Conservation (phyloP, 2,329 filamentous ascomycete genomes). For the Fusarium sp. region DNA sequence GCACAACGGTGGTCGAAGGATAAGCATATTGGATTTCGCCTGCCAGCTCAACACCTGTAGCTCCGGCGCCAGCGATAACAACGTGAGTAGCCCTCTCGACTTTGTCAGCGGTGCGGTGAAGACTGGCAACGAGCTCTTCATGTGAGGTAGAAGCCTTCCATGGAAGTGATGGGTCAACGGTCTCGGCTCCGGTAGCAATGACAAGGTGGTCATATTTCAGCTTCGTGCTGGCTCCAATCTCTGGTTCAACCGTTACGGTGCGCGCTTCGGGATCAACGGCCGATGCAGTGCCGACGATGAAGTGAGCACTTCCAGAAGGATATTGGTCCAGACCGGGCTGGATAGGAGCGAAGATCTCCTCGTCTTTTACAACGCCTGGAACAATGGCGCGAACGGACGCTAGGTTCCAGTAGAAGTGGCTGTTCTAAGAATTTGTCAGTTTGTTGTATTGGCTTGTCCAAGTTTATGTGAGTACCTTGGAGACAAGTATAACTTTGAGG, state of each 20-base stretch:
- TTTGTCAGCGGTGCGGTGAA: constrained; percentile 56
- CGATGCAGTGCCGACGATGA: constrained; percentile 63
- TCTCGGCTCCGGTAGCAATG: constrained; percentile 66
- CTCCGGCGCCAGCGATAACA: constrained; percentile 67
- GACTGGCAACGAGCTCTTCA: constrained; percentile 56
- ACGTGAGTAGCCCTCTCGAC: constrained; percentile 63
- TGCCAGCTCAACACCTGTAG: constrained; percentile 67
- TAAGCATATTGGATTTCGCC: constrained; percentile 67
- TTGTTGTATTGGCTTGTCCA: background rate
- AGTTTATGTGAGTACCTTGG: constrained; percentile 57
- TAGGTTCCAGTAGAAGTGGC: constrained; percentile 70
- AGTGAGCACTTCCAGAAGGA: constrained; percentile 61
- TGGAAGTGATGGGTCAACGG: constrained; percentile 55
- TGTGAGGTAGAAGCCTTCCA: constrained; percentile 65
- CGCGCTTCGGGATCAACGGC: constrained; percentile 55
- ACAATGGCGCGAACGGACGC: constrained; percentile 67
- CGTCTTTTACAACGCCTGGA: constrained; percentile 61
- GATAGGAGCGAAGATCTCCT: constrained; percentile 64
- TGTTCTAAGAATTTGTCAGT: constrained; percentile 55
- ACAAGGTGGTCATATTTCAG: constrained; percentile 67
- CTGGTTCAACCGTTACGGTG: constrained; percentile 56
- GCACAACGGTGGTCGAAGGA: constrained; percentile 61
- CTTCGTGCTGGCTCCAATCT: constrained; percentile 22
- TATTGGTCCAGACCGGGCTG: constrained; percentile 63
- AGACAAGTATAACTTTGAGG: constrained; percentile 66